Conservation (phyloP, 768 basidiomycete species). For the Serendipita vermifera region DNA sequence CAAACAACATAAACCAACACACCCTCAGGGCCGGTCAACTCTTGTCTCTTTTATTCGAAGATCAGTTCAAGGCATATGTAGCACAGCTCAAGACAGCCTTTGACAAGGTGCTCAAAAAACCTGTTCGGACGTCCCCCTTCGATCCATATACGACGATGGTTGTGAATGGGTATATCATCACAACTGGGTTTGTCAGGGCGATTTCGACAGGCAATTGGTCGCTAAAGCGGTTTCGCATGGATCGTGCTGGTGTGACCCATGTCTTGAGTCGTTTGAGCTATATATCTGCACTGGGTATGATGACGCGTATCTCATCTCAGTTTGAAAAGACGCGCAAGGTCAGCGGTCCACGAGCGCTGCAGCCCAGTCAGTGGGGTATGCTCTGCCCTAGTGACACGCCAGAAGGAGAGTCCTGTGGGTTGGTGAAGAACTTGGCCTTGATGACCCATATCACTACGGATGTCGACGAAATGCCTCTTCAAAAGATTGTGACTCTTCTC, state of each 20-base stretch:
- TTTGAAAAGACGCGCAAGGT: constrained; percentile 99
- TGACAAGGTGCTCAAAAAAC: constrained; percentile 95
- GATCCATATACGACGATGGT: constrained; percentile 91
- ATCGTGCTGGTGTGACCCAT: constrained; percentile 95
- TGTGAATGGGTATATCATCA: constrained; percentile 93
- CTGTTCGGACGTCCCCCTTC: constrained; percentile 85
- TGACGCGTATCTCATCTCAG: constrained; percentile 97
- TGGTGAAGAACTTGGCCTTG: constrained; percentile 95
- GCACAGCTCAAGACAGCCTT: constrained; percentile 88
- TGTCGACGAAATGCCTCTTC: constrained; percentile 89
- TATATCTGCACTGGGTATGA: constrained; percentile 98
- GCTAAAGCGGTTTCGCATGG: constrained; percentile 98
- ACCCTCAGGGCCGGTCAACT: constrained; percentile 77
- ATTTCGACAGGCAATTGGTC: constrained; percentile 99
- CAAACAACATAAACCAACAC: constrained; percentile 4
- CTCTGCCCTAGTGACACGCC: constrained; percentile 97
- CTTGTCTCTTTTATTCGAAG: constrained; percentile 89
- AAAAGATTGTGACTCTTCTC: constrained; percentile 81
- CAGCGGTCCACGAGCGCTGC: constrained; percentile 89
- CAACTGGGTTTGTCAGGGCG: constrained; percentile 87
- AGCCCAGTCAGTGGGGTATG: constrained; percentile 99
- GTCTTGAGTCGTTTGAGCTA: constrained; percentile 90
- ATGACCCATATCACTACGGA: constrained; percentile 99
- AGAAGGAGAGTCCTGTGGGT: constrained; percentile 97
- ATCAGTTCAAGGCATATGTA: constrained; percentile 97